phyloP scores from a whole-genome alignment of 176 grass and related monocot genomes.

The Miscanthus lutarioriparius region DNA sequence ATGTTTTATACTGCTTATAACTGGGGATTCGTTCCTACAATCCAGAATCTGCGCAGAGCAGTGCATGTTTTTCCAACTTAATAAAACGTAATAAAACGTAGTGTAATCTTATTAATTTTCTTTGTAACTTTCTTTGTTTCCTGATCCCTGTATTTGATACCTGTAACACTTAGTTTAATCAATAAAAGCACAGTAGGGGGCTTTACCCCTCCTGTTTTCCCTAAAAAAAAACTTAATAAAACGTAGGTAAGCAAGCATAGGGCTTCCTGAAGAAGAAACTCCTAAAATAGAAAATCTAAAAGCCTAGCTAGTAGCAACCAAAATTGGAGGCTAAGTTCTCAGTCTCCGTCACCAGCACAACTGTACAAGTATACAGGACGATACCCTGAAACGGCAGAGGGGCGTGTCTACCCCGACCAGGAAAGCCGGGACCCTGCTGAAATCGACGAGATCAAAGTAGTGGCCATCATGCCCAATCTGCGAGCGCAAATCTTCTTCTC shows the following conservation, averaged over 20 bases:
- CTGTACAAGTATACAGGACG: background rate
- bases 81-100: too few species aligned
- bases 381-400: background rate
- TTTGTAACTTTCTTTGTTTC: too few species aligned
- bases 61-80: background rate
- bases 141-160: too few species aligned
- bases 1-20: too few species aligned
- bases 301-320: background rate
- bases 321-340: background rate
- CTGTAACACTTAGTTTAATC: too few species aligned
- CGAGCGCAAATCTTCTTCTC: background rate
- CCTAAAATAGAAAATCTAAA: background rate
- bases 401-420: background rate
- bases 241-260: background rate
- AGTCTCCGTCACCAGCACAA: background rate
- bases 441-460: slow-evolving; percentile 22
- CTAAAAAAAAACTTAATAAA: too few species aligned
- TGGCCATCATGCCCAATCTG: background rate
- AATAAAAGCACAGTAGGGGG: too few species aligned
- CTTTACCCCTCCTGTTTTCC: too few species aligned
- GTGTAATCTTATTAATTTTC: too few species aligned
- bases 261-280: background rate
- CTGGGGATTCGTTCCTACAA: background rate
- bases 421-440: background rate
- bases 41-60: background rate